Base-by-base conservation (phyloP, 2,329 filamentous ascomycete genomes). In the Talaromyces sp. region DNA sequence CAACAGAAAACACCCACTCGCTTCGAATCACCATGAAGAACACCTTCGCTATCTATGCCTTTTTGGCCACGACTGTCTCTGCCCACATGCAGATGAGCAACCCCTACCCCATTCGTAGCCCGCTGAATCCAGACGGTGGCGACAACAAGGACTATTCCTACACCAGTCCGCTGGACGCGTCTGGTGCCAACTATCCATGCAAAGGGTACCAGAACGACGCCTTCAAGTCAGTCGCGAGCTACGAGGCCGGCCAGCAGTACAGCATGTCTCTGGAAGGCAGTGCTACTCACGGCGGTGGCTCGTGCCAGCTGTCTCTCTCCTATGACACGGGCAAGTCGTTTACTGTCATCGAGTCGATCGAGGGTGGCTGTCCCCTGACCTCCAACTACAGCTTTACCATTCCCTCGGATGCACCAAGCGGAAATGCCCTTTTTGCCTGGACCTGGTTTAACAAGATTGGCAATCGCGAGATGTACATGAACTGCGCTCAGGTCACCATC, bases 391-490 rank as follows among this genome's bases (percentile, higher is more conserved):
- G 82, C 66, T 93, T 93, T 73, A 84, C 79, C 32, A 76, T 93
- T 32, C 89, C 89, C 9, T 73, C 76, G 2, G 85, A 88, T 65
- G 84, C 85, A 1, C 84, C 85, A n/a, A 62, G 79, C 75, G 74
- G 83, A 3, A 68, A 86, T 35, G 88, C 85, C 60, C 73, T 93
- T 51, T 83, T 93, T 56, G 85, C 86, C 41, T 93, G 90, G 90
- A 86, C 85, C 27, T 90, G 88, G 88, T 88, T 89, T 77, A 91
- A 91, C 79, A 79, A 86, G 65, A 75, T 89, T 46, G 89, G 90
- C 27, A 92, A 92, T 76, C 83, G 90, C 54, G 90, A 93, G 73
- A 90, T 89, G 84, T 95, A 95, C 82, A 91, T 91, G 88, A 91
- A 91, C 77, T 95, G 90, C 70, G 89, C 90, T 8, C 80, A 84